phyloP scores from a whole-genome alignment of 2,329 filamentous ascomycete species.

The Fusarium incarnatum region DNA sequence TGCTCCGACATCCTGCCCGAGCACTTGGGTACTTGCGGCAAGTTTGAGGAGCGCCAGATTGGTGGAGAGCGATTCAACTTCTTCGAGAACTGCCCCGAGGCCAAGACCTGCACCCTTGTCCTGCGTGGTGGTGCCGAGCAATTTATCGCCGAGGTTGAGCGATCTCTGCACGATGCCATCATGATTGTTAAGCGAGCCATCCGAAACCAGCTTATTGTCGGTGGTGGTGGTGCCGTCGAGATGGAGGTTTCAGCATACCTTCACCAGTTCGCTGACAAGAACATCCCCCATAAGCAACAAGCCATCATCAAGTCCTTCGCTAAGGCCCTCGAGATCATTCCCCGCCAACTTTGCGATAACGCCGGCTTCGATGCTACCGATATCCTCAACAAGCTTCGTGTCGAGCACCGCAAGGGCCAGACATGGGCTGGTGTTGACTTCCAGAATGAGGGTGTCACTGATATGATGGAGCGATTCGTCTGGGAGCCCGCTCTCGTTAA shows the following conservation, averaged over 20 bases:
- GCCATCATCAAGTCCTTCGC: slow-evolving; percentile 97
- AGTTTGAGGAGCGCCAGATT: slow-evolving; percentile 96
- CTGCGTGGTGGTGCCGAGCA: slow-evolving; percentile 97
- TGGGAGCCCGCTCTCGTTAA: slow-evolving; percentile 98
- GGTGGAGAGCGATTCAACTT: slow-evolving; percentile 98
- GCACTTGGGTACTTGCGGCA: slow-evolving; percentile 90
- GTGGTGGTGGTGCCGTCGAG: slow-evolving; percentile 92
- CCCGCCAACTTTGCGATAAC: slow-evolving; percentile 97
- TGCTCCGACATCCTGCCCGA: slow-evolving; percentile 93
- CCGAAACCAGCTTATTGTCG: slow-evolving; percentile 93
- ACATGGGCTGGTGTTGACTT: slow-evolving; percentile 98
- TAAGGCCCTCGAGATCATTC: slow-evolving; percentile 96
- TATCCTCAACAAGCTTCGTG: slow-evolving; percentile 94
- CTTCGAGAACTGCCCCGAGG: slow-evolving; percentile 94
- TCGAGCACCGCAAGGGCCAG: slow-evolving; percentile 94
- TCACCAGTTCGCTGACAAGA: slow-evolving; percentile 91
- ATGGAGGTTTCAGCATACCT: slow-evolving; percentile 98
- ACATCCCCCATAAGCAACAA: slow-evolving; percentile 95
- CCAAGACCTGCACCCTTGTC: slow-evolving; percentile 96
- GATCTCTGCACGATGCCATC: slow-evolving; percentile 97
- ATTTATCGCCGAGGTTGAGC: slow-evolving; percentile 98
- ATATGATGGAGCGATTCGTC: slow-evolving; percentile 96
- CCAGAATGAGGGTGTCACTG: slow-evolving; percentile 86
- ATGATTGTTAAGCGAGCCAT: slow-evolving; percentile 99
- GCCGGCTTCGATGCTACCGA: slow-evolving; percentile 98